Base-by-base conservation (phyloP, 345 rosid species). In the Melaleuca quinquenervia region DNA sequence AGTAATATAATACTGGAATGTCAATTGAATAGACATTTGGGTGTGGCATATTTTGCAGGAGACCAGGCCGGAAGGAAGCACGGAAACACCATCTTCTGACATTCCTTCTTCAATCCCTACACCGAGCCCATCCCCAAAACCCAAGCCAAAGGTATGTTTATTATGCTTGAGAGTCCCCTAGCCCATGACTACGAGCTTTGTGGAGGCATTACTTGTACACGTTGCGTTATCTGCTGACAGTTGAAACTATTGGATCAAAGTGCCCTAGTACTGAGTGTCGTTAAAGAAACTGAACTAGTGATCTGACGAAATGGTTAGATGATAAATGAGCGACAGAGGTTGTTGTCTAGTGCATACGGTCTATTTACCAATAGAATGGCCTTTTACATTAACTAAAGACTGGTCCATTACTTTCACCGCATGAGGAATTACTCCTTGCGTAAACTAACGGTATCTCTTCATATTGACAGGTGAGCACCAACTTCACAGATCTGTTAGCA, bases 401-500 rank as follows among this genome's bases (percentile, higher is more conserved):
- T 41, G 41, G 41, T 4, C 41, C 41, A 4, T 41, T 41, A 41
- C 4, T 41, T 41, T 41, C 41, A 4, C 41, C 41, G 4, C 41
- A 41, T 41, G 4, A 41, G 4, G 41, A n/a, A 58, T 32, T 29
- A n/a, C n/a, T 1, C 70, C 70, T 58, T 58, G 70, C 32, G n/a
- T 58, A 58, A 12, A 0, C 0, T 58, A 58, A 58, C 8, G 32
- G 41, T 41, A 41, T 41, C n/a, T 58, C 32, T n/a, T 12, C 70
- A 12, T 58, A 13, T 12, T 58, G 32, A 58, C 32, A 91, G 95
- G 90, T 88, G 51, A 93, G 93, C 90, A 94, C 95, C 0, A 93
- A 88, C 22, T 92, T 94, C 82, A 74, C 91, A 0, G 96, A 95
- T 32, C 85, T 94, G 74, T 86, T 96, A 32, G 98, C 98, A 11